Evolutionary conservation across 768 basidiomycete species (phyloP), one percentile per base, ranked within the genome.

Genomic region (Mycena kentingensis): DNA sequence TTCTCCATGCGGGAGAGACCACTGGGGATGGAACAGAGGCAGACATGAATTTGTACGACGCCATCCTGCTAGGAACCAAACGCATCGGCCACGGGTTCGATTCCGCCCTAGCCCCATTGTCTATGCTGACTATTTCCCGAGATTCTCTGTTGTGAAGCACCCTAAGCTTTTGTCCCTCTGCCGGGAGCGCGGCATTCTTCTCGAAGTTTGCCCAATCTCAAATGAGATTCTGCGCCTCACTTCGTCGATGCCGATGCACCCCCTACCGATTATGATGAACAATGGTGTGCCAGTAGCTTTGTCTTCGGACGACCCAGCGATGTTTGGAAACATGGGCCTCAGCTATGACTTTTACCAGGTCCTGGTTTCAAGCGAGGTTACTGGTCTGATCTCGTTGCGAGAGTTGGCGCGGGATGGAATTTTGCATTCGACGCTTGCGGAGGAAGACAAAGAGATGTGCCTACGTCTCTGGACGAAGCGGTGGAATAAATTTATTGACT

Each of bases 281-380:
- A 75, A 88, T 54, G 87, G 88, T 1, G 77, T 90, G 7, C 83
- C 85, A 3, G 83, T 91, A 6, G 82, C 80, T 0, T 74, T 91
- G 3, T 81, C 77, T 61, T 88, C 84, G 5, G 90, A 91, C 60
- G 89, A 91, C 60, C 90, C 90, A 3, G 73, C 87, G 0, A 75
- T 85, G 21, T 91, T 92, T 60, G 86, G 87, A 13, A 88, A 87
- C 58, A 83, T 85, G 80, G 88, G 88, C 0, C 73, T 91, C 5
- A 83, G 85, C 0, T 91, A 80, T 63, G 89, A 91, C 67, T 90
- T 83, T 65, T 91, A 78, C 67, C 89, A 90, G 81, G 84, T 89
- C 27, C 66, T 90, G n/a, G 83, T 80, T 19, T 72, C 83, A 1
- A 87, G 84, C 52, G 87, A 89, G 62, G 62, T 86, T 22, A 83